Base-by-base conservation (phyloP, 345 rosid species). In the Populus alba region DNA sequence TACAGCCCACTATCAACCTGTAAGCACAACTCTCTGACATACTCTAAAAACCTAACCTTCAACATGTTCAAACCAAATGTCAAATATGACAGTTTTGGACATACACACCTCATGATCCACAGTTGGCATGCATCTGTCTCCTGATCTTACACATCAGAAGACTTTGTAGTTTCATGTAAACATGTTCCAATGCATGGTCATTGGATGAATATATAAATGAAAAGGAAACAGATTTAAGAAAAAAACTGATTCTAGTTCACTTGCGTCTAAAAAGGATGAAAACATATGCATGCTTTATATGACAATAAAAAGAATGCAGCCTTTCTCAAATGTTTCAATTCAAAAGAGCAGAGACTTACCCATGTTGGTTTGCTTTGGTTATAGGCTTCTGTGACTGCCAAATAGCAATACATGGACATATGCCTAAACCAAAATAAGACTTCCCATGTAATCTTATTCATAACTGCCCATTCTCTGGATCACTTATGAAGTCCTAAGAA, bases 41-140 rank as follows among this genome's bases (percentile, higher is more conserved):
- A 7, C 27, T 9, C 67, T 11, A 49, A 25, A 31, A 49, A 31
- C 27, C 25, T 65, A 38, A 65, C 53, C 47, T 68, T 66, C 66
- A 66, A 79, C 51, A 38, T 2, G 38, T 43, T n/a, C 18, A 13
- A 66, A 66, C 17, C 43, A 41, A 27, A 27, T 17, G 8, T 38
- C 33, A 51, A 53, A 35, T 59, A 71, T 43, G 31, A 33, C 59
- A 69, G 3, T 31, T 37, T 65, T 73, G 53, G 53, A 20, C 3
- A 57, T 8, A 38, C 1, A 10, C 73, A 41, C 68, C 76, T 69
- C 47, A 65, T 68, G 87, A 79, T 66, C 77, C 75, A 69, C 37
- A 41, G 47, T 41, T 41, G 47, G n/a, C 6, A 59, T 63, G 72
- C 57, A 29, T 20, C 41, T 31, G 13, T 72, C 11, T 70, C 69